A percentile compares a stretch with the other conserved stretches of the same genome.
Conservation (phyloP, 2,329 filamentous ascomycete species). For the Fusarium sp. region DNA sequence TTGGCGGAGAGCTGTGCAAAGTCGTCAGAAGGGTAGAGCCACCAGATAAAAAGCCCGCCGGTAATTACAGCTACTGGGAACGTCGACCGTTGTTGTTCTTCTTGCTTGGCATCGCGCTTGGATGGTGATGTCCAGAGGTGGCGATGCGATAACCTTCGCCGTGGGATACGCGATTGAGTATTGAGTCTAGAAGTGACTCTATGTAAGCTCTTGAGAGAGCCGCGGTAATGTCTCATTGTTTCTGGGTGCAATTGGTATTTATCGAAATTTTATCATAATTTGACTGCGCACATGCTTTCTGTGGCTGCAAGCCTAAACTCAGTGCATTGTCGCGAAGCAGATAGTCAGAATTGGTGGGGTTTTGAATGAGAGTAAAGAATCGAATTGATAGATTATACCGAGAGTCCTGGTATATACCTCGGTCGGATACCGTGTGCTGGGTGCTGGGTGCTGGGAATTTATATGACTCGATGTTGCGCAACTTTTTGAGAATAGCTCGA, state of each 20-base stretch:
- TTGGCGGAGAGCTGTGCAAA: conserved; percentile 51
- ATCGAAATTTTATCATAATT: conserved; percentile 13
- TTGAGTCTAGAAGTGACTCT: conserved; percentile 31
- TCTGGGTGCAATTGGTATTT: conserved; percentile 15
- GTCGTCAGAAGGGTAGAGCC: conserved; percentile 57
- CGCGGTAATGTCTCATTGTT: conserved; percentile 40
- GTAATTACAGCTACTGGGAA: conserved; percentile 50
- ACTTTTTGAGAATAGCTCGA: conserved; percentile 36
- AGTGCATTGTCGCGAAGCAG: conserved; percentile 17
- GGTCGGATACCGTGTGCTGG: neutral
- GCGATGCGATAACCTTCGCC: conserved; percentile 32
- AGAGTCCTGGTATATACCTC: neutral
- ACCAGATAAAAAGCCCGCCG: conserved; percentile 55
- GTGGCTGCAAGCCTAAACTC: conserved; percentile 19
- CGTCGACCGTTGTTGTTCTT: conserved; percentile 39
- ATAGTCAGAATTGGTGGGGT: neutral
- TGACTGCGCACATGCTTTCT: conserved; percentile 31
- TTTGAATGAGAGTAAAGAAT: conserved; percentile 14
- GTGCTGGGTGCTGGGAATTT: conserved; percentile 6
- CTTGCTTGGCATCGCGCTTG: conserved; percentile 33
- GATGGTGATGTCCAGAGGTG: conserved; percentile 32
- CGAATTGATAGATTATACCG: neutral
- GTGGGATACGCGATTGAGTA: conserved; percentile 22
- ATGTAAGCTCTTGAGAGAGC: conserved; percentile 37
- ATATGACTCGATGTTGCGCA: conserved; percentile 29